Evolutionary conservation across 2,329 filamentous ascomycete species (phyloP), one percentile per base, ranked within the genome.

Genomic region (Knoxdaviesia capensis): DNA sequence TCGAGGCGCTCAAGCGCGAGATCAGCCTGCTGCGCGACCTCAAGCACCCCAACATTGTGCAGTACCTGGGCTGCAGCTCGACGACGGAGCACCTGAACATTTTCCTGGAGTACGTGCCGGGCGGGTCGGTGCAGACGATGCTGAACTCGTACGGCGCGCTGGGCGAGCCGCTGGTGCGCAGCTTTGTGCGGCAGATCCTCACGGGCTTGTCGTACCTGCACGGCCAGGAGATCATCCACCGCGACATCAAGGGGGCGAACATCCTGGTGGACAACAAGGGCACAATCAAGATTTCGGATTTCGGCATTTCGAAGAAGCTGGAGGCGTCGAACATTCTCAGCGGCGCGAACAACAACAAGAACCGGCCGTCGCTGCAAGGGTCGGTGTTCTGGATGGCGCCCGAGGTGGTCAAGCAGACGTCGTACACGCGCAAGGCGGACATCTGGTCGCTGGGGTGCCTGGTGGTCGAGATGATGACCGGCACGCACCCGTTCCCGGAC

Each of bases 321-420:
- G 88, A 96, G 60, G 86, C 86, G 9, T 80, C 84, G 44, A 90
- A 87, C 46, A 74, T 94, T 38, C 74, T 93, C 39, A 76, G 59
- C 54, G 78, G 68, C 51, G 78, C 66, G 54, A 72, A 69, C 53
- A 77, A 76, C 59, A 76, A 71, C 59, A 77, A 75, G 56, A 68
- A 80, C 53, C 66, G 76, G 5, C 75, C 77, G 3, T 96, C 88
- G 1, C 72, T 98, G 4, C 90, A 98, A 59, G 90, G 90, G 9
- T 94, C 86, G 30, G 90, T 98, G 41, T 98, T 94, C 64, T 98
- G 90, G 90, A 98, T 98, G 90, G 90, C 90, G 1, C 90, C 90
- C 6, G 90, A 98, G 63, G 90, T 98, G 20, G 90, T 98, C 47
- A 90, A 90, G 54, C 90, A 96, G 61, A 96, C 88, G 3, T 87